Percentiles rank a stretch among this genome's conserved stretches.
These are phyloP conservation scores for Neospora caninum DNA, from an alignment of 169 alveolate genomes.

Conservation along the genomic window DNA sequence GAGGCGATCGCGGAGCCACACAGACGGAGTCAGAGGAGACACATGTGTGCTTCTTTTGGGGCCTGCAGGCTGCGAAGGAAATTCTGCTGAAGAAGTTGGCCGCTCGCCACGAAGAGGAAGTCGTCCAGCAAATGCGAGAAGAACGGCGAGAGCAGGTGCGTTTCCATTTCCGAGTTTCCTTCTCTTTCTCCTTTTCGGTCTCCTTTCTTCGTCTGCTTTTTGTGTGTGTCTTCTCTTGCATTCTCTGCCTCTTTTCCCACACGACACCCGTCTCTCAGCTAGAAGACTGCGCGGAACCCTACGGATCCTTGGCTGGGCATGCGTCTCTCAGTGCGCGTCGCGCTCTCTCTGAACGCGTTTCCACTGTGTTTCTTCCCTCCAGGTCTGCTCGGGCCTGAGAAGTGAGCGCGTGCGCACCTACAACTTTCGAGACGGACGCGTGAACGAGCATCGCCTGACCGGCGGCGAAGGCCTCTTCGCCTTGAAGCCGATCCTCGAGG, in stretches of 20 bases:
- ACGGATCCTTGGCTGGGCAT: too few species aligned
- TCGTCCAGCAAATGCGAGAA: conserved; percentile 27
- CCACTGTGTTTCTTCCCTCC: conserved; percentile 32
- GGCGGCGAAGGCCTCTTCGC: not conserved
- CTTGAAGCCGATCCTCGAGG: not conserved
- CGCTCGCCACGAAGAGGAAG: not conserved
- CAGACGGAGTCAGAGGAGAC: too few species aligned
- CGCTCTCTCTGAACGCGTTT: too few species aligned
- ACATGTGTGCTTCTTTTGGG: not conserved
- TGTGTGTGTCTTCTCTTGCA: not conserved
- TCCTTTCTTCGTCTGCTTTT: not conserved
- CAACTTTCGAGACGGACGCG: conserved; percentile 81
- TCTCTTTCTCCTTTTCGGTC: not conserved
- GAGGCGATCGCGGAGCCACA: too few species aligned
- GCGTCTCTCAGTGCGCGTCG: too few species aligned
- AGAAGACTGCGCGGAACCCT: too few species aligned
- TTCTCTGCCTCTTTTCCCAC: not conserved
- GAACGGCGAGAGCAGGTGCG: conserved; percentile 6
- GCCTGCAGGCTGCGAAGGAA: conserved; percentile 5
- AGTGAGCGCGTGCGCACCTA: conserved; percentile 84
- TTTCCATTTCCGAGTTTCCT: not conserved
- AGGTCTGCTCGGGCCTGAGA: conserved; percentile 80
- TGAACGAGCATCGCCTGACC: conserved; percentile 81
- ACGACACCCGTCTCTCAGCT: too few species aligned
- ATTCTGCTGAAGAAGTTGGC: conserved; percentile 21